These are phyloP conservation scores for Phytophthora pseudosyringae DNA, from an alignment of 352 stramenopile genomes.

Conservation along the genomic window DNA sequence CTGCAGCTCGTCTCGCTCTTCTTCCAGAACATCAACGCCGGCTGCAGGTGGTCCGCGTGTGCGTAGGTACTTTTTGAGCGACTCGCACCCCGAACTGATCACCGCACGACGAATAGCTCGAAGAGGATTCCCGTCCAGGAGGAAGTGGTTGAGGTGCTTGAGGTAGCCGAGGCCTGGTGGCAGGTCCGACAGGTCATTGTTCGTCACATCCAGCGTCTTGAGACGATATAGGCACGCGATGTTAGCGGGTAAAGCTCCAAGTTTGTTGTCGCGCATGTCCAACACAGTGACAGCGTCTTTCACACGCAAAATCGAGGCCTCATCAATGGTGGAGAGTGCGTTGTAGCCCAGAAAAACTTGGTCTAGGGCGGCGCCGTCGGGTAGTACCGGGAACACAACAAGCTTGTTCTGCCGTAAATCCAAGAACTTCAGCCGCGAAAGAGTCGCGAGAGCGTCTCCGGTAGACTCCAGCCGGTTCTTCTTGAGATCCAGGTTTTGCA, in stretches of 20 bases:
- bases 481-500: slow-evolving; percentile 80
- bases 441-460: slow-evolving; percentile 42
- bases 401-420: slow-evolving; percentile 82
- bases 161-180: slow-evolving; percentile 80
- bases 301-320: slow-evolving; percentile 58
- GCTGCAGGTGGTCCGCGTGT: slow-evolving; percentile 64
- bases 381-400: slow-evolving; percentile 63
- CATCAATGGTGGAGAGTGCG: slow-evolving; percentile 57
- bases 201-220: slow-evolving; percentile 84
- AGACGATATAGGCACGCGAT: slow-evolving; percentile 65
- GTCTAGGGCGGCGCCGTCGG: slow-evolving; percentile 61
- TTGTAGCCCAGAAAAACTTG: slow-evolving; percentile 87
- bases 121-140: slow-evolving; percentile 80
- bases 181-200: slow-evolving; percentile 84
- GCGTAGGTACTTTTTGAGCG: slow-evolving; percentile 86
- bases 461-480: slow-evolving; percentile 74
- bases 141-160: slow-evolving; percentile 78
- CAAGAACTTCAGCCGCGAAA: slow-evolving; percentile 65
- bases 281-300: slow-evolving; percentile 78
- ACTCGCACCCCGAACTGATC: slow-evolving; percentile 68
- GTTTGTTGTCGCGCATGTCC: slow-evolving; percentile 86
- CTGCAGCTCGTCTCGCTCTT: slow-evolving; percentile 72
- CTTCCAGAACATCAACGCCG: slow-evolving; percentile 65
- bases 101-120: slow-evolving; percentile 73
- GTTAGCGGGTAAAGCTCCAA: slow-evolving; percentile 55